These are phyloP conservation scores for Thelonectria olida DNA, from an alignment of 2,329 filamentous ascomycete genomes.

Conservation along the genomic window DNA sequence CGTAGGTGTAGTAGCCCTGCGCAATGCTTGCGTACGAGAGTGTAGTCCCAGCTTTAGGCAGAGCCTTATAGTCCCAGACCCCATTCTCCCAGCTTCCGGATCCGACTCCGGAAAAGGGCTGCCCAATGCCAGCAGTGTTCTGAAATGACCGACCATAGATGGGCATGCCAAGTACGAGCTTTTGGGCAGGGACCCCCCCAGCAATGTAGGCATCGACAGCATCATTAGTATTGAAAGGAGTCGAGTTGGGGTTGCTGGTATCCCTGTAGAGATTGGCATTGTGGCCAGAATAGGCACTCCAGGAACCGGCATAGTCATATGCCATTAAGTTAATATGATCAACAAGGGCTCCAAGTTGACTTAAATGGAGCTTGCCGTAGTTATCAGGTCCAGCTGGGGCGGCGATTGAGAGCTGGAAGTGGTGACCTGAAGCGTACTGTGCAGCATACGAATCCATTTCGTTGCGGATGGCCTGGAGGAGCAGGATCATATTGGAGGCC, in stretches of 20 bases:
- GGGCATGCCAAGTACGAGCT: constrained; percentile 81
- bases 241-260: constrained; percentile 60
- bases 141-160: constrained; percentile 79
- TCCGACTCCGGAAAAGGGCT: constrained; percentile 64
- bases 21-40: constrained; percentile 65
- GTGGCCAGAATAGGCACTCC: constrained; percentile 71
- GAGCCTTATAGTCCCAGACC: constrained; percentile 81
- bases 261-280: constrained; percentile 74
- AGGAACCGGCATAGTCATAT: constrained; percentile 78
- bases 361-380: constrained; percentile 58
- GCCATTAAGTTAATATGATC: constrained; percentile 74
- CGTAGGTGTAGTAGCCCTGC: constrained; percentile 76
- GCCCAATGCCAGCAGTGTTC: constrained; percentile 41
- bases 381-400: constrained; percentile 57
- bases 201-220: constrained; percentile 72
- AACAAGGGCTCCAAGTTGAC: constrained; percentile 55
- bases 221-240: constrained; percentile 73
- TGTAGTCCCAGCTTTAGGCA: constrained; percentile 69
- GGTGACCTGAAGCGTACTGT: constrained; percentile 50
- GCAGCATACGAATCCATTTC: constrained; percentile 58
- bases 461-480: constrained; percentile 52
- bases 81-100: constrained; percentile 76
- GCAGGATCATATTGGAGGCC: constrained; percentile 51
- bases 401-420: constrained; percentile 62
- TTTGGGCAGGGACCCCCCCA: constrained; percentile 67